These are phyloP conservation scores for Aegilops tauschii DNA, from an alignment of 176 grass and related monocot species.

Conservation along the genomic window DNA sequence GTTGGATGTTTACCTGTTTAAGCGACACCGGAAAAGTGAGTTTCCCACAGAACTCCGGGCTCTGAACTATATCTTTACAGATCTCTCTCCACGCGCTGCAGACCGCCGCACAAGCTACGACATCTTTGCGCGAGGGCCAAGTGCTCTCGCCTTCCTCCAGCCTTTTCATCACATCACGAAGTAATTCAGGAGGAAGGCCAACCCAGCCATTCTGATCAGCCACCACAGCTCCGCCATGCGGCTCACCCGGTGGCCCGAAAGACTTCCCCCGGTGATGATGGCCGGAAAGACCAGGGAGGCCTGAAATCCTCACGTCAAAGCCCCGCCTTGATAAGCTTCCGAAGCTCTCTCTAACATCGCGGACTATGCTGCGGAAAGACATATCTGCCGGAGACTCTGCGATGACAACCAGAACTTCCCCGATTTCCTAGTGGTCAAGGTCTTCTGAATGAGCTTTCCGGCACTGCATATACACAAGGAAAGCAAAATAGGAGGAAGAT, in stretches of 20 bases:
- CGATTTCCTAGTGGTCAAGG: not conserved
- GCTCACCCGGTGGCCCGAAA: constrained; percentile 27
- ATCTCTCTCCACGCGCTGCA: constrained; percentile 77
- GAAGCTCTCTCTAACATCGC: constrained; percentile 73
- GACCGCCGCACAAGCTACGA: constrained; percentile 78
- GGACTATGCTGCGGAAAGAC: constrained; percentile 76
- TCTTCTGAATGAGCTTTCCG: constrained; percentile 11
- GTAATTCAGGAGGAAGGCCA: constrained; percentile 69
- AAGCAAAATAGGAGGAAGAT: not conserved
- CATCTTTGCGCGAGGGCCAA: constrained; percentile 80
- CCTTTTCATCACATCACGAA: constrained; percentile 72
- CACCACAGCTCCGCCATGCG: constrained; percentile 22
- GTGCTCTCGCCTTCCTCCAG: constrained; percentile 67
- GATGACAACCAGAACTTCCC: not conserved
- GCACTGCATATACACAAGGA: constrained; percentile 28
- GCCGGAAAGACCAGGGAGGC: constrained; percentile 49
- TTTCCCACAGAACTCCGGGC: constrained; percentile 77
- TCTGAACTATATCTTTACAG: constrained; percentile 80
- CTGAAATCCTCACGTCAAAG: constrained; percentile 70
- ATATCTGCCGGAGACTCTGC: constrained; percentile 19
- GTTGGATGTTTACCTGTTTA: constrained; percentile 61
- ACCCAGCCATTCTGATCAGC: constrained; percentile 52
- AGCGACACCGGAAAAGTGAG: constrained; percentile 83
- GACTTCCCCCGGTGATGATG: constrained; percentile 53
- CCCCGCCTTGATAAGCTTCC: constrained; percentile 70